These are phyloP conservation scores for Tolypocladium ophioglossoides DNA, from an alignment of 2,329 filamentous ascomycete species.

Conservation along the genomic window DNA sequence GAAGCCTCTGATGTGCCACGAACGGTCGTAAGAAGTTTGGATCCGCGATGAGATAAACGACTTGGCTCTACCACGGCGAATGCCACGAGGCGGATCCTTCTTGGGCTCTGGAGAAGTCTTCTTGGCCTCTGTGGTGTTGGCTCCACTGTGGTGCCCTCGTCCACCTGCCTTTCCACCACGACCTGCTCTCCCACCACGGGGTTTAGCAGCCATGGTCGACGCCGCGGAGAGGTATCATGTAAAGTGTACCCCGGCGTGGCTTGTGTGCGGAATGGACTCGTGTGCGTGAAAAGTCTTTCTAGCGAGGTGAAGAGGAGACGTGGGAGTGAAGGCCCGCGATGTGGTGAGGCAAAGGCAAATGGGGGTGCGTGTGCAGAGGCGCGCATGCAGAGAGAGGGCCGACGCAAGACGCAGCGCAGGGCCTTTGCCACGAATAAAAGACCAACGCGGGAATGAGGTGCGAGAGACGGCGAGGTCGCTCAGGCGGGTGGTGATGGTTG, in stretches of 20 bases:
- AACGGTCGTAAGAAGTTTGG: conserved; percentile 51
- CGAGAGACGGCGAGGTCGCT: not conserved
- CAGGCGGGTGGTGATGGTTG: not conserved
- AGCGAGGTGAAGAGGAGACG: not conserved
- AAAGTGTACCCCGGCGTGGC: not conserved
- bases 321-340: not conserved
- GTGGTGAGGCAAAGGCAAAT: not conserved
- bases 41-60: conserved; percentile 42
- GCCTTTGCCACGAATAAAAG: not conserved
- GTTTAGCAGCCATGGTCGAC: not conserved
- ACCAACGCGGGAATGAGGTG: not conserved
- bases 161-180: not conserved
- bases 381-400: not conserved
- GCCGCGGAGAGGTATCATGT: not conserved
- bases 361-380: not conserved
- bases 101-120: conserved; percentile 5
- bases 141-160: not conserved
- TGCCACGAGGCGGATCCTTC: conserved; percentile 25
- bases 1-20: conserved; percentile 54
- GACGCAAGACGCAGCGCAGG: not conserved
- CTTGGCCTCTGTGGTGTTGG: not conserved
- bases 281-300: not conserved
- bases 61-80: conserved; percentile 41
- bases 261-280: not conserved
- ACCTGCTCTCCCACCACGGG: not conserved